Conservation (phyloP, 768 basidiomycete species). For the Boletellus sp. region DNA sequence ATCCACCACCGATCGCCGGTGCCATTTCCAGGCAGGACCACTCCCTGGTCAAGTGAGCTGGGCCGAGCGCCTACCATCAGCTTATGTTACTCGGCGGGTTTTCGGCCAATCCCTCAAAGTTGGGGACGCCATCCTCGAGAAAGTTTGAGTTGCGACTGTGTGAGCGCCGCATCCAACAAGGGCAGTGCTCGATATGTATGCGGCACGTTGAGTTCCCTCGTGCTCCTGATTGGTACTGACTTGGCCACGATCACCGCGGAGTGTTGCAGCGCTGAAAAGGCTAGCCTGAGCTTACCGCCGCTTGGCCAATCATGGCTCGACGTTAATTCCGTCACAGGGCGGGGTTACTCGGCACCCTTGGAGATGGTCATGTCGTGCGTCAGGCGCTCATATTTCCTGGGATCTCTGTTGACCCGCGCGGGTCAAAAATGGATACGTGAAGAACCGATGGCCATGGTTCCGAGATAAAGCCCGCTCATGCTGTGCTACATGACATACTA, state of each 20-base stretch:
- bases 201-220: neutral
- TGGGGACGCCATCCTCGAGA: conserved; percentile 7
- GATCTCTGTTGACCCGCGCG: conserved; percentile 14
- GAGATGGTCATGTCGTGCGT: conserved; percentile 6
- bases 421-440: conserved; percentile 15
- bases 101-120: conserved; percentile 3
- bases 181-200: conserved; percentile 14
- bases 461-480: neutral
- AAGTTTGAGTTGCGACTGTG: neutral
- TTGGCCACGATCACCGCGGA: conserved; percentile 27
- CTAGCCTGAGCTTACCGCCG: conserved; percentile 9
- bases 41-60: neutral
- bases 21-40: no score
- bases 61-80: neutral
- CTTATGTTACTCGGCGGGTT: conserved; percentile 4
- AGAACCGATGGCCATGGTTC: neutral
- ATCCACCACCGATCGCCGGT: neutral
- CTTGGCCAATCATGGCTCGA: conserved; percentile 14
- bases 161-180: conserved; percentile 5
- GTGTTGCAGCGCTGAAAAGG: neutral
- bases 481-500: conserved; percentile 8
- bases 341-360: neutral
- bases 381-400: conserved; percentile 16
- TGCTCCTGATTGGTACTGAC: neutral
- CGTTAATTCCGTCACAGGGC: conserved; percentile 9